phyloP scores from a whole-genome alignment of 1,284 basidiomycete genomes.

The Moniliophthora roreri region DNA sequence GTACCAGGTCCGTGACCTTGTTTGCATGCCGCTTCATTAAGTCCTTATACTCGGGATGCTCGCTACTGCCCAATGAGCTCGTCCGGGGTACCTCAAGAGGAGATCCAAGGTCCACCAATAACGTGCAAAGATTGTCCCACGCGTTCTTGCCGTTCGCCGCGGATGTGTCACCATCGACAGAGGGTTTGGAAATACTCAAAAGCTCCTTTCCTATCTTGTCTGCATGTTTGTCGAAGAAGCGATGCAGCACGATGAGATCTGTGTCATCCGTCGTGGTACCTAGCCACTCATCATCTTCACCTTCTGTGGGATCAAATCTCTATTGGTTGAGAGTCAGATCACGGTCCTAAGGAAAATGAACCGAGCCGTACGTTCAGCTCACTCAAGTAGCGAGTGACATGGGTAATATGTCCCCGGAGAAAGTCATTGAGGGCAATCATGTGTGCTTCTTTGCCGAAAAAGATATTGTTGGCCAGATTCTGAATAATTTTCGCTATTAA shows the following conservation, averaged over 20 bases:
- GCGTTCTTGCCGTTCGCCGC: constrained; percentile 69
- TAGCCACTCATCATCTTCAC: constrained; percentile 69
- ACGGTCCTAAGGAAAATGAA: neutral
- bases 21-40: constrained; percentile 71
- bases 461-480: constrained; percentile 90
- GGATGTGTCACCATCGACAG: constrained; percentile 55
- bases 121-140: constrained; percentile 74
- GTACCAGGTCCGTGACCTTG: constrained; percentile 61
- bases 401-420: constrained; percentile 73
- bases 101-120: constrained; percentile 76
- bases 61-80: constrained; percentile 45
- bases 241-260: constrained; percentile 78
- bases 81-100: constrained; percentile 66
- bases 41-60: constrained; percentile 63
- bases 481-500: constrained; percentile 90
- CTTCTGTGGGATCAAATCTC: constrained; percentile 57
- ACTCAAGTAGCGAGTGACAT: constrained; percentile 81
- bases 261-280: constrained; percentile 78
- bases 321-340: too few relatives aligned
- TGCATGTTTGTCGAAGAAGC: constrained; percentile 80
- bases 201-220: constrained; percentile 86
- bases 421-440: constrained; percentile 84
- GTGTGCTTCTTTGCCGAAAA: constrained; percentile 86
- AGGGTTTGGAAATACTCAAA: constrained; percentile 67
- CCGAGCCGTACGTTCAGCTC: constrained; percentile 66